Conservation (phyloP, 106 monocot genomes). For the Platanthera zijinensis region DNA sequence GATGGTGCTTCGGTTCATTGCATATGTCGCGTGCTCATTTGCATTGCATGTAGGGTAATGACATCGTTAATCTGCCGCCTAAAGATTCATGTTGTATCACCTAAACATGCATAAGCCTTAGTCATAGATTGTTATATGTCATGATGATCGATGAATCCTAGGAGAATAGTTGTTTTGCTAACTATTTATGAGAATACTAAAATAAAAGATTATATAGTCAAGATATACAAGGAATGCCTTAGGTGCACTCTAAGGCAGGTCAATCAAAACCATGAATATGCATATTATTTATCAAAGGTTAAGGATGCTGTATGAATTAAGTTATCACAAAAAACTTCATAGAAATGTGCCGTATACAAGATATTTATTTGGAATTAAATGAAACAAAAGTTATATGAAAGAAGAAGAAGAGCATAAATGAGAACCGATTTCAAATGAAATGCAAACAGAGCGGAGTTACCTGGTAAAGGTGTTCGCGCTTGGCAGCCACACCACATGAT, state of each 20-base stretch:
- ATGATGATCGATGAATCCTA: background rate
- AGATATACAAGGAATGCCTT: background rate
- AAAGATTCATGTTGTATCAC: too few species aligned
- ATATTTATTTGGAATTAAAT: background rate
- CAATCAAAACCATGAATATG: background rate
- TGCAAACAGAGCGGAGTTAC: slow-evolving; percentile 22
- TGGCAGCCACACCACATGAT: slow-evolving; percentile 52
- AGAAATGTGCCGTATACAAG: background rate
- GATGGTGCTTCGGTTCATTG: too few species aligned
- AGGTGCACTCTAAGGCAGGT: background rate
- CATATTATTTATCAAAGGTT: background rate
- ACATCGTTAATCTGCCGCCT: too few species aligned
- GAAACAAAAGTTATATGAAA: background rate
- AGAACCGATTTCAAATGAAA: background rate
- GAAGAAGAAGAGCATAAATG: background rate
- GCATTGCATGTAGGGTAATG: too few species aligned
- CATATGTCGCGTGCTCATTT: too few species aligned
- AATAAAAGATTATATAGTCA: background rate
- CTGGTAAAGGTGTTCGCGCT: slow-evolving; percentile 89
- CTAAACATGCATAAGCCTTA: too few species aligned
- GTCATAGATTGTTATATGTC: background rate
- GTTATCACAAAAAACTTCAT: background rate
- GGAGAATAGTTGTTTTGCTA: background rate
- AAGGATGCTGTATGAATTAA: background rate
- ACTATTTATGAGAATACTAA: background rate